A percentile compares a stretch with the other conserved stretches of the same genome.
phyloP scores from a whole-genome alignment of 139 green algal genomes.

The Diplosphaera chodatii region DNA sequence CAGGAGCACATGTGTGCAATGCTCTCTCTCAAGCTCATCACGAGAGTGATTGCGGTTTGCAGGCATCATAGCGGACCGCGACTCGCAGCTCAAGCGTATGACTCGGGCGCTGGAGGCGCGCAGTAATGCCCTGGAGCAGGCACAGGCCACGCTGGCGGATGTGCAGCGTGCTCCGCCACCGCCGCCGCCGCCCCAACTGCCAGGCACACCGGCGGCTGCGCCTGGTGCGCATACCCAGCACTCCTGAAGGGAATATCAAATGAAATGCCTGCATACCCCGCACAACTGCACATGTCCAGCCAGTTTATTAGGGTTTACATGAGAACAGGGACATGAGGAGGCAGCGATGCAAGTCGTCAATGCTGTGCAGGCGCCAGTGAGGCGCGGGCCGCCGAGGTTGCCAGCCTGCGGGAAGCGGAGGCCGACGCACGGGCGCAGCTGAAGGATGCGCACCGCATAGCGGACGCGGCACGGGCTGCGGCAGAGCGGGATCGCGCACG shows the following conservation, averaged over 20 bases:
- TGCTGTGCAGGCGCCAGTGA: neutral
- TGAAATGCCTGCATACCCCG: too few relatives aligned
- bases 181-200: neutral
- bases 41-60: too few relatives aligned
- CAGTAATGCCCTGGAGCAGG: neutral
- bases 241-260: too few relatives aligned
- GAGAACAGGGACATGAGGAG: too few relatives aligned
- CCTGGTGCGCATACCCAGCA: neutral
- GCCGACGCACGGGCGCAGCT: slow-evolving; percentile 26
- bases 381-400: slow-evolving; percentile 10
- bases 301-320: too few relatives aligned
- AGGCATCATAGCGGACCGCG: neutral
- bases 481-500: neutral
- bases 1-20: too few relatives aligned
- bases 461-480: too few relatives aligned
- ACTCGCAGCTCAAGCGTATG: neutral
- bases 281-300: too few relatives aligned
- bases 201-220: neutral
- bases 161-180: neutral
- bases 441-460: neutral
- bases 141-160: neutral
- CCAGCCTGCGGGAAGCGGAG: slow-evolving; percentile 14
- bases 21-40: too few relatives aligned
- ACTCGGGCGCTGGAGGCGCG: neutral
- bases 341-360: too few relatives aligned